These are phyloP conservation scores for Hawksworthiomyces lignivorus DNA, from an alignment of 2,329 filamentous ascomycete genomes.

Conservation along the genomic window DNA sequence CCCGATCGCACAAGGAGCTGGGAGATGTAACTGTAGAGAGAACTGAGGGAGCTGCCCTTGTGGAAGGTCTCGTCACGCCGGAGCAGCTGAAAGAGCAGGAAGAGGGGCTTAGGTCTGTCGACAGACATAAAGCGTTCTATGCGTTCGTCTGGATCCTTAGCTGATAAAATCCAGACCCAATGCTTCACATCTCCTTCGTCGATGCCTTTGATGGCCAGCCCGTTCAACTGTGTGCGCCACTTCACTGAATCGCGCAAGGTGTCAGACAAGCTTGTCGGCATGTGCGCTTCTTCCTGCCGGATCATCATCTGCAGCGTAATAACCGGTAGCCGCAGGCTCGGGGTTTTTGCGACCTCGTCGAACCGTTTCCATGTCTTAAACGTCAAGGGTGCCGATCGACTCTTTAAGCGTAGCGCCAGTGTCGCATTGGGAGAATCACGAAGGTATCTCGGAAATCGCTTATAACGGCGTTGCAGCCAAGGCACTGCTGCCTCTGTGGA, in stretches of 20 bases:
- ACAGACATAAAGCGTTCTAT: conserved; percentile 27
- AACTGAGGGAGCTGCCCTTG: conserved; percentile 22
- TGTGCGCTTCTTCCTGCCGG: conserved; percentile 15
- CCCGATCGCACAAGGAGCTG: conserved; percentile 12
- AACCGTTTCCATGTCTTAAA: conserved; percentile 14
- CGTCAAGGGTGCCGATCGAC: conserved; percentile 8
- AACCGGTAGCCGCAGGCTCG: conserved; percentile 19
- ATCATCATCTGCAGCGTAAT: conserved; percentile 19
- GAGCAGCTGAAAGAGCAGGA: conserved; percentile 30
- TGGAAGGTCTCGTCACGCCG: conserved; percentile 26
- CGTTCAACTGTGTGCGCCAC: conserved; percentile 25
- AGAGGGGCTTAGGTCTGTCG: conserved; percentile 29
- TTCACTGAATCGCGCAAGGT: conserved; percentile 16
- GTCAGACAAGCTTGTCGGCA: conserved; percentile 15
- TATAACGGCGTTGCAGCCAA: not conserved
- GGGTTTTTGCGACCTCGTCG: conserved; percentile 14
- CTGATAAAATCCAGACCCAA: conserved; percentile 35
- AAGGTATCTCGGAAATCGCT: conserved; percentile 13
- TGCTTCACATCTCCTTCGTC: conserved; percentile 26
- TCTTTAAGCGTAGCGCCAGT: conserved; percentile 12
- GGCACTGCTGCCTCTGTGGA: no score
- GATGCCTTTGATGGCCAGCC: conserved; percentile 25
- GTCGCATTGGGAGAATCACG: conserved; percentile 14
- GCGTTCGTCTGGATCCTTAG: conserved; percentile 25
- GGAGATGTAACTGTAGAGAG: conserved; percentile 26